Conservation (phyloP, 2,329 filamentous ascomycete genomes). For the Geoglossum cookeanum region DNA sequence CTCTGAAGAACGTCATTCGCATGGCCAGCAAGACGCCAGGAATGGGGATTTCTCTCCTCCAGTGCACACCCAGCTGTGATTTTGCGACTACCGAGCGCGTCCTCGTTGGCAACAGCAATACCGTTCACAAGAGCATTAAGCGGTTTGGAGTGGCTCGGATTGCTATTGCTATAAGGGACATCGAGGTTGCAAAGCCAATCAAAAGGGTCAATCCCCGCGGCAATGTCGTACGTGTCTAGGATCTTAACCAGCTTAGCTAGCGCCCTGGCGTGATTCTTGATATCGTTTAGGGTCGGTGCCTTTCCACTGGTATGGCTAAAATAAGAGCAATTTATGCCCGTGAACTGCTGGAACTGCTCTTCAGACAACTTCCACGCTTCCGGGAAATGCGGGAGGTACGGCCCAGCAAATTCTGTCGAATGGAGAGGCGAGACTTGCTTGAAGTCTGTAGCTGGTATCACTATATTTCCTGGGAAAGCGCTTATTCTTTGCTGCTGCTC, state of each 20-base stretch:
- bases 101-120: background rate
- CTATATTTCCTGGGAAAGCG: background rate
- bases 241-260: constrained; percentile 32
- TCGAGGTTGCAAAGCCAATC: constrained; percentile 36
- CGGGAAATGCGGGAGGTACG: background rate
- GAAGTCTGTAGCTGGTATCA: background rate
- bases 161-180: constrained; percentile 29
- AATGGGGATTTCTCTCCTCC: constrained; percentile 18
- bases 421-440: background rate
- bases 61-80: constrained; percentile 31
- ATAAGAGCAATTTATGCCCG: constrained; percentile 31
- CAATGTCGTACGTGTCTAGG: constrained; percentile 16
- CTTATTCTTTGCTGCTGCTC: too few species aligned
- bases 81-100: constrained; percentile 12
- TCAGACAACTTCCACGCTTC: background rate
- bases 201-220: constrained; percentile 27
- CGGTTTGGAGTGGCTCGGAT: constrained; percentile 26
- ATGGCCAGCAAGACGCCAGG: constrained; percentile 18
- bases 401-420: background rate
- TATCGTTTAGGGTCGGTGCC: constrained; percentile 34
- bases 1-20: constrained; percentile 40
- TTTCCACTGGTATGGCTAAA: constrained; percentile 30
- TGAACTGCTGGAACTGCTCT: background rate
- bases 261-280: constrained; percentile 43
- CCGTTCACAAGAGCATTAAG: background rate